These are phyloP conservation scores for Suillus tomentosus DNA, from an alignment of 768 basidiomycete species.

Conservation along the genomic window DNA sequence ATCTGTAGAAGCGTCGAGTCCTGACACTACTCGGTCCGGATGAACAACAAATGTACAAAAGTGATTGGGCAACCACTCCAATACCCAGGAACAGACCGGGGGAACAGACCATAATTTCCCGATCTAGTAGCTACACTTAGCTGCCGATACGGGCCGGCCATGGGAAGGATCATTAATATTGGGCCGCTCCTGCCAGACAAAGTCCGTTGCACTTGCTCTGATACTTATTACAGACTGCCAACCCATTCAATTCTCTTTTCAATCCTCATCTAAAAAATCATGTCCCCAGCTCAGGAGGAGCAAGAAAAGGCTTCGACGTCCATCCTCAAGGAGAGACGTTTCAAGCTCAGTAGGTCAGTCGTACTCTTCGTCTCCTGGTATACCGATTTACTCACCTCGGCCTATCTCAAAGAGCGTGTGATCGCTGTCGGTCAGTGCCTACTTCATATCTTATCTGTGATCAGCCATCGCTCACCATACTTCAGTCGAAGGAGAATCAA, in stretches of 20 bases:
- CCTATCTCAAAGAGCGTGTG: constrained; percentile 67
- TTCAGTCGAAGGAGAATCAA: constrained; percentile 78
- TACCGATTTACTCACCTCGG: constrained; percentile 13
- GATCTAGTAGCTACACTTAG: constrained; percentile 22
- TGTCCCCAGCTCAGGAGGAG: constrained; percentile 34
- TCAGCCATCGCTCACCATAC: neutral
- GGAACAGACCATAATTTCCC: constrained; percentile 21
- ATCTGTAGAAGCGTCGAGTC: neutral
- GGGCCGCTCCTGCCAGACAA: constrained; percentile 2
- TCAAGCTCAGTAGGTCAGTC: constrained; percentile 82
- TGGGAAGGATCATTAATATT: constrained; percentile 8
- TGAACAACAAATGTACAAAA: constrained; percentile 25
- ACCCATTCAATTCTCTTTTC: constrained; percentile 11
- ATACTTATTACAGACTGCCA: constrained; percentile 30
- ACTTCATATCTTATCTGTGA: constrained; percentile 2
- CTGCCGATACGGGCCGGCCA: constrained; percentile 30
- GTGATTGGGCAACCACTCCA: neutral
- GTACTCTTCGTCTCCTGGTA: constrained; percentile 8
- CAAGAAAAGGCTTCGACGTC: constrained; percentile 50
- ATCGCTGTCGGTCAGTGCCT: constrained; percentile 79
- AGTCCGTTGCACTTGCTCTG: constrained; percentile 16
- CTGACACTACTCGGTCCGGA: constrained; percentile 1
- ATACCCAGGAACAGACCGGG: constrained; percentile 21
- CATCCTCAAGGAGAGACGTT: constrained; percentile 77
- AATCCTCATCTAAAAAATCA: constrained; percentile 16